Base-by-base conservation (phyloP, 2,329 filamentous ascomycete genomes). In the Nigrospora osmanthi region DNA sequence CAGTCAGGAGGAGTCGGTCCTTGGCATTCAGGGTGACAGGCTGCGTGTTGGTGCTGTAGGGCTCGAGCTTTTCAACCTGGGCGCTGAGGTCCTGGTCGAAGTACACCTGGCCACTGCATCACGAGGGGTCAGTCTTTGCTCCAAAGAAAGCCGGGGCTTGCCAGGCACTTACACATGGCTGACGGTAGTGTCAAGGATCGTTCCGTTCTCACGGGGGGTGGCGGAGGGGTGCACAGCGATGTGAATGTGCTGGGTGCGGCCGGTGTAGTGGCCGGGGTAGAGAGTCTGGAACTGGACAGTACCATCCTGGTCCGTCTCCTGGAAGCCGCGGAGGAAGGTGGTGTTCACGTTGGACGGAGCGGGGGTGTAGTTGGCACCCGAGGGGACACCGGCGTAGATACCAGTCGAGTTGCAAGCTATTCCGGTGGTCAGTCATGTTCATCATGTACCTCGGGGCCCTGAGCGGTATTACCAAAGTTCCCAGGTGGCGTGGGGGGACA, bases 21-120 rank as follows among this genome's bases (percentile, higher is more conserved):
- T 44, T n/a, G 28, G 16, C 42, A 32, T 44, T 44, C 9, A 2
- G 16, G 9, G 69, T 77, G 15, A 70, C 35, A 0, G 48, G 42
- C 43, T 69, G 63, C 0, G 60, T 64, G 54, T 73, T 74, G 35
- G 55, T 57, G 5, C 47, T 57, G 56, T 74, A 73, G 0, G 74
- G 73, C 0, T 56, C 47, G 1, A 60, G 62, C 11, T 56, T 55
- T 43, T 77, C 70, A 43, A 80, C 73, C 14, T 34, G 50, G 28
- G 54, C 53, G 51, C 78, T 71, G 10, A 85, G 71, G 49, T 69
- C 66, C 57, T 83, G 74, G 58, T 83, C 78, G 57, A 81, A 80
- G 69, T 80, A 85, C 42, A 81, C 56, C 58, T 86, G 81, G n/a
- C 81, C 80, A 28, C 23, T 28, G 7, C 23, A 7, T 10, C 6